Base-by-base conservation (phyloP, 73 alveolate genomes). In the Paraurostyla sp. region DNA sequence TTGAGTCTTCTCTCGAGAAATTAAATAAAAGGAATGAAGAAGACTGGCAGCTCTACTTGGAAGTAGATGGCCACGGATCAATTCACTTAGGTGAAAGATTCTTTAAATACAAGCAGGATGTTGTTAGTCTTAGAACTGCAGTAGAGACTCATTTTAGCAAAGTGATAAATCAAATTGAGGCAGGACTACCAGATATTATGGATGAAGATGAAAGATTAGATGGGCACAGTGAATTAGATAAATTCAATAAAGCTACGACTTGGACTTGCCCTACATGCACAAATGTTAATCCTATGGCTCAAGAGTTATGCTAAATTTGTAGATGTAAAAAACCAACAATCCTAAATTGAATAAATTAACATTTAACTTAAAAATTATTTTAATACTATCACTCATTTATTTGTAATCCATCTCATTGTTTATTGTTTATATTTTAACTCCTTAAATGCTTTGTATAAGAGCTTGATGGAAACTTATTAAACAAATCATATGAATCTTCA, bases 191-290 rank as follows among this genome's bases (percentile, higher is more conserved):
- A 0, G 96, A 91, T 40, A 91, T 91, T 41, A 9, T 15, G 40
- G 96, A 85, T 22, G 90, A 46, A 22, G 83, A 30, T 27, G 87
- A 73, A 29, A 36, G 57, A 54, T 0, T 48, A 2, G 50, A 13
- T 3, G 76, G 20, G 1, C 30, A 3, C 52, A 13, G 35, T 45
- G 80, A 27, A 42, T 71, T 23, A 29, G 76, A 63, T 0, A 32
- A n/a, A 35, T 68, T 68, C 51, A 41, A 51, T 35, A 41, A 35
- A 2, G 60, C 80, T 0, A 20, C 63, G 6, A 22, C 48, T 3
- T 87, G 93, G 93, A 87, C 87, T 40, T 87, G 93, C 85, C 56
- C 73, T 16, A 49, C 91, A 13, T 87, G 93, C 85, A 87, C 93
- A 0, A 42, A 6, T 51, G 86, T 65, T 0, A 87, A 87, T 48